phyloP scores from a whole-genome alignment of 306 rosid genomes.

The Prunus mira region DNA sequence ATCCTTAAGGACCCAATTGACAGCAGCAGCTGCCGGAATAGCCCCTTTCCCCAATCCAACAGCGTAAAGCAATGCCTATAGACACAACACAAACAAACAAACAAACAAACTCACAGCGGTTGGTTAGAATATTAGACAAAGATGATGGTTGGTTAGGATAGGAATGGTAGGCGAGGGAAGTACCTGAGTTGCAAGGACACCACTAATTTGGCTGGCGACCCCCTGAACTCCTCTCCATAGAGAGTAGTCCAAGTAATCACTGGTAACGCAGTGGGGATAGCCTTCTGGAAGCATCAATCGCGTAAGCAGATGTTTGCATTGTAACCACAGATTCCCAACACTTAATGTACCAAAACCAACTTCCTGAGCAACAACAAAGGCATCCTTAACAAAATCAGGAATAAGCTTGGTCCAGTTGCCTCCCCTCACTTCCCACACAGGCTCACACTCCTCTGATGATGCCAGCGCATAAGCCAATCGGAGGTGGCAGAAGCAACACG shows the following conservation, averaged over 20 bases:
- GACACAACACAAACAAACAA: neutral
- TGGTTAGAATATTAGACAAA: neutral
- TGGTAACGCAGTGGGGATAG: constrained; percentile 73
- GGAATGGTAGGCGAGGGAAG: neutral
- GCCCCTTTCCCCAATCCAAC: constrained; percentile 96
- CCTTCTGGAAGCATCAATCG: constrained; percentile 91
- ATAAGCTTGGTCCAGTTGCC: constrained; percentile 65
- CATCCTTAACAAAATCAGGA: constrained; percentile 47
- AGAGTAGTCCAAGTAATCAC: constrained; percentile 82
- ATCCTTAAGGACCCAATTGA: constrained; percentile 95
- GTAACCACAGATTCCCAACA: constrained; percentile 33
- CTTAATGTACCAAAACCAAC: constrained; percentile 8
- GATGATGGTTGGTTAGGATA: neutral
- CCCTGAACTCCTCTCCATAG: constrained; percentile 96
- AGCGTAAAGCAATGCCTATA: constrained; percentile 73
- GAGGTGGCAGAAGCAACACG: constrained; percentile 52
- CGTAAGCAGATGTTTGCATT: constrained; percentile 43
- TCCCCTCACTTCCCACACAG: constrained; percentile 70
- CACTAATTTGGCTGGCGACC: constrained; percentile 82
- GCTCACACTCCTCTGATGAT: constrained; percentile 10
- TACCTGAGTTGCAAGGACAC: constrained; percentile 85
- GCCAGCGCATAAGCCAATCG: constrained; percentile 61
- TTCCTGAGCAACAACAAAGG: constrained; percentile 33
- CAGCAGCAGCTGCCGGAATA: constrained; percentile 86
- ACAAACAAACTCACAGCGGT: neutral